Percentiles rank a stretch among this genome's conserved stretches.
Evolutionary conservation across 1,284 basidiomycete genomes (phyloP).

Genomic region (Ganoderma meredithae): DNA sequence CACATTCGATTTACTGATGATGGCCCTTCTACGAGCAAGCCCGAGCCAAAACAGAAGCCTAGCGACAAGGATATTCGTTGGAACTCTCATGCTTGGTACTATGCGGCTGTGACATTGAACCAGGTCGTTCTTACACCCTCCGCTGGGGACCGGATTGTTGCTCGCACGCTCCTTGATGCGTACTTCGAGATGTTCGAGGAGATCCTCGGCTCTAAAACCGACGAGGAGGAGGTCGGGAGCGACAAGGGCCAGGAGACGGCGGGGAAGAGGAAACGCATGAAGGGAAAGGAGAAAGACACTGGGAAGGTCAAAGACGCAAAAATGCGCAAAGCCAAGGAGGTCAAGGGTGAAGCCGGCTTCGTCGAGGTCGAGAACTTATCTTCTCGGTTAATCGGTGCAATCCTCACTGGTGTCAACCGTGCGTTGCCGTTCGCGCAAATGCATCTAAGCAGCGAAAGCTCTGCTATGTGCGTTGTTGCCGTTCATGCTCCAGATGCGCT

Average conservation of each 20-base stretch:
- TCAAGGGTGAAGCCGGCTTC: constrained; percentile 68
- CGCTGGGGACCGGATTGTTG: constrained; percentile 75
- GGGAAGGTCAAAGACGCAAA: constrained; percentile 34
- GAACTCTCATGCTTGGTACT: constrained; percentile 70
- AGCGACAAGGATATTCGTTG: constrained; percentile 37
- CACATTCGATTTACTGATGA: constrained; percentile 37
- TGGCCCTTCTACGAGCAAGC: constrained; percentile 34
- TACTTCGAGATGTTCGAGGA: constrained; percentile 98
- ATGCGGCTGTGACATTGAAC: constrained; percentile 93
- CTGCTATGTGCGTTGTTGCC: constrained; percentile 47
- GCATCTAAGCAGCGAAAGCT: constrained; percentile 56
- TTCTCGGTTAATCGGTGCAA: constrained; percentile 88
- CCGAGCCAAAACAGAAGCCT: constrained; percentile 36
- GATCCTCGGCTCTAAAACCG: constrained; percentile 63
- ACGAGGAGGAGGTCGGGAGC: constrained; percentile 42
- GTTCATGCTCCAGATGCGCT: neutral
- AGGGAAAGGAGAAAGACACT: constrained; percentile 43
- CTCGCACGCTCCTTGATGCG: constrained; percentile 86
- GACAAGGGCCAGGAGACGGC: constrained; percentile 44
- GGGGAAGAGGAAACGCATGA: constrained; percentile 39
- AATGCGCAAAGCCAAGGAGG: constrained; percentile 51
- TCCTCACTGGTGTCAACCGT: constrained; percentile 95
- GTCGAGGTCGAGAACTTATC: constrained; percentile 82
- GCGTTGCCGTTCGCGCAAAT: constrained; percentile 92
- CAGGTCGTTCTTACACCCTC: constrained; percentile 85